These are phyloP conservation scores for Vanilla planifolia DNA, from an alignment of 106 monocot genomes.

Conservation along the genomic window DNA sequence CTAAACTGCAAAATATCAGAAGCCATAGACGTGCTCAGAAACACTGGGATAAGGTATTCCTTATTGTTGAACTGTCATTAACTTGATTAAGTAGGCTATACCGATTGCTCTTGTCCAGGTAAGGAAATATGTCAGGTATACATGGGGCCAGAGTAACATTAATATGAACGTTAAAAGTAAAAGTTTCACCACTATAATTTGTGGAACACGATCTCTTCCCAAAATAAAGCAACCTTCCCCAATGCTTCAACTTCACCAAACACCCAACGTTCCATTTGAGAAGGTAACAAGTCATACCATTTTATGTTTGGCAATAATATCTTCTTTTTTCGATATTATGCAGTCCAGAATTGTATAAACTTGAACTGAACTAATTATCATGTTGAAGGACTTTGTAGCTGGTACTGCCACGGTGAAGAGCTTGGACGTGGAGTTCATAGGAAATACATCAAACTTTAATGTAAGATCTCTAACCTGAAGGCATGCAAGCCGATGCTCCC, in stretches of 20 bases:
- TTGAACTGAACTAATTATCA: too few species aligned
- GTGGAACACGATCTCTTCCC: conserved; percentile 26
- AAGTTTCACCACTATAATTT: conserved; percentile 13
- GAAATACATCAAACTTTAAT: too few species aligned
- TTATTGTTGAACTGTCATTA: background rate
- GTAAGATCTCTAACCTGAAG: too few species aligned
- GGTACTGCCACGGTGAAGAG: too few species aligned
- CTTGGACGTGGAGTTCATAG: too few species aligned
- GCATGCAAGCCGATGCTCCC: too few species aligned
- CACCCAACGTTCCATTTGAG: conserved; percentile 7
- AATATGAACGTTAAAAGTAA: conserved; percentile 23
- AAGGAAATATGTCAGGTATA: conserved; percentile 78
- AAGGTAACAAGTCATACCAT: conserved; percentile 17
- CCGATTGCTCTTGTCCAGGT: conserved; percentile 26
- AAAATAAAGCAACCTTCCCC: conserved; percentile 21
- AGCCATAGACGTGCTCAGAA: conserved; percentile 42
- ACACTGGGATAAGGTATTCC: conserved; percentile 63
- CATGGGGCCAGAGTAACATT: conserved; percentile 64
- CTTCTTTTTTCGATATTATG: too few species aligned
- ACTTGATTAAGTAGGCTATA: background rate
- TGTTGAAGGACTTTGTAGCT: too few species aligned
- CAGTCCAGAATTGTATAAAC: too few species aligned
- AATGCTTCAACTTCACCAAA: conserved; percentile 16
- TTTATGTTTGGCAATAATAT: too few species aligned
- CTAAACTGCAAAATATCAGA: conserved; percentile 37